Evolutionary conservation across 2,329 filamentous ascomycete species (phyloP).

Genomic region (Phialophora chinensis): DNA sequence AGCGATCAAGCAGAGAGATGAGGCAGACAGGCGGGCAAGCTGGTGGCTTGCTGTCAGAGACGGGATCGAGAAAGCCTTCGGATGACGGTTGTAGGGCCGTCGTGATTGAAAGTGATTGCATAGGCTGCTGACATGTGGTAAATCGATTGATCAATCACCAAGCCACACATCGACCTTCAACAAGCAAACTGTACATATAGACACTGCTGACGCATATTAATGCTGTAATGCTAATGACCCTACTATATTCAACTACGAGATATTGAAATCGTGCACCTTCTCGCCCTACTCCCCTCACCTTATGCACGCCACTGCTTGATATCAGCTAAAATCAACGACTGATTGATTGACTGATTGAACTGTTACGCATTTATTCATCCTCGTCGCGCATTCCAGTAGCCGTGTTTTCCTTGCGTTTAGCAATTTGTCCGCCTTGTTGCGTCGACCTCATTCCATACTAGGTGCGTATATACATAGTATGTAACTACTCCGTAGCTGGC

Average conservation of each 20-base stretch:
- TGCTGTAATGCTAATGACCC: neutral
- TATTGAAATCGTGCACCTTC: neutral
- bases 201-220: neutral
- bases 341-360: no score
- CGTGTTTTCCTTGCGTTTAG: neutral
- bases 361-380: no score
- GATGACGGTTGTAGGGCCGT: conserved; percentile 8
- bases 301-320: neutral
- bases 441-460: neutral
- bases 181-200: neutral
- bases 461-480: no score
- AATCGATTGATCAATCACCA: no score
- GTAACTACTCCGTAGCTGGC: no score
- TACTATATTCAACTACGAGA: neutral
- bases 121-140: neutral
- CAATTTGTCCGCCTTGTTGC: neutral
- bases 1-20: conserved; percentile 27
- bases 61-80: conserved; percentile 17
- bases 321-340: no score
- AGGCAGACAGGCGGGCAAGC: neutral
- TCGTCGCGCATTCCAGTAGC: no score
- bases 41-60: conserved; percentile 22
- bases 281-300: neutral
- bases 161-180: neutral
- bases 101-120: neutral